Base-by-base conservation (phyloP, 805 yeast species). In the Phaffomyces thermotolerans region DNA sequence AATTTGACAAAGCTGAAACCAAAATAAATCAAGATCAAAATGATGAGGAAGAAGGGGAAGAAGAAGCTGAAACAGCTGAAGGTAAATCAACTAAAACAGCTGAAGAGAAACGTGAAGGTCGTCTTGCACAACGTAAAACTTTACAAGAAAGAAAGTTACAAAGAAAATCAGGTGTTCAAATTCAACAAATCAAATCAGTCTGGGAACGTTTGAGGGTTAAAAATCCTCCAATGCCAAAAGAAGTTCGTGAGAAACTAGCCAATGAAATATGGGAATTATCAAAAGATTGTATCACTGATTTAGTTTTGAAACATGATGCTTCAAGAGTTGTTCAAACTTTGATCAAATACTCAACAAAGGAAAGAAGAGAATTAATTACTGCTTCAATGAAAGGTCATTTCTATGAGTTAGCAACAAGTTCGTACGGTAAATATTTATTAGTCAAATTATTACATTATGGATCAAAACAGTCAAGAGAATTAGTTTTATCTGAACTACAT, bases 261-360 rank as follows among this genome's bases (percentile, higher is more conserved):
- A 74, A 83, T 54, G 91, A 90, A 65, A 79, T 86, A 37, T 90
- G 96, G 96, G 81, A 74, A 22, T 72, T 87, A 48, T 71, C 95
- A 40, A 78, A 84, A 56, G 88, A 83, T 56, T 79, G 81, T 41
- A 74, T 89, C 44, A 76, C 77, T 49, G 97, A 91, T 56, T 73
- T 91, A 52, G 96, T 91, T 30, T 64, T 91, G 68, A 89, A 93
- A 69, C 99, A 91, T 61, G 98, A 91, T 71, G 91, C 97, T 9
- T 87, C 96, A 22, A 78, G 99, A 68, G 91, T 91, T 44, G 95
- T 91, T 35, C 99, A 91, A 67, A 89, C 97, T 2, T 74, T 91
- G 52, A 81, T 91, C 48, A 91, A 91, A 63, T 88, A 85, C 61
- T 81, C 93, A 12, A 71, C 84, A 33, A 86, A 82, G 58, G 86